Evolutionary conservation across 495 filamentous ascomycete genomes (phyloP), one percentile per base, ranked within the genome.

Genomic region (Daldinia caldariorum): DNA sequence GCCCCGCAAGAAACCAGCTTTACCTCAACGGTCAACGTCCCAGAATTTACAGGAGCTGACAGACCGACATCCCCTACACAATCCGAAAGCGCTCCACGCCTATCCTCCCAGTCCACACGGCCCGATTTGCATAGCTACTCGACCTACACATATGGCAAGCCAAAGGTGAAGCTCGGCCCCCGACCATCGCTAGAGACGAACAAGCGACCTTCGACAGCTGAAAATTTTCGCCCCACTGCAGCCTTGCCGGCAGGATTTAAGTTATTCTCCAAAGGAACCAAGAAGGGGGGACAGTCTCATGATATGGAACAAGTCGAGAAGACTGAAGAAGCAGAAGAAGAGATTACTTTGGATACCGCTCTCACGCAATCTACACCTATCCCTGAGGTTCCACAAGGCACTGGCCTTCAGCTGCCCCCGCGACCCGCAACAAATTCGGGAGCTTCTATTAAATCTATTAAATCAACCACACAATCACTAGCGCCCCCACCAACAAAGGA

Each of bases 81-180:
- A 22, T 81, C 79, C 6, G 78, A 80, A 14, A 57, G 69, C 14
- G 75, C 77, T 29, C 80, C 78, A 43, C 83, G 84, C 43, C 67
- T 83, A 63, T 91, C 89, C 12, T 89, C 90, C 0, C 89, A 92
- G 68, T 90, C 91, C 10, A 80, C 87, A 20, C 83, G 92, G 22
- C 86, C 85, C 9, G 92, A 94, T 49, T 72, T 90, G 16, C 88
- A 91, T 67, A 84, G 80, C 41, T 84, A 83, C 43, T 80, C 85
- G 50, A 82, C 80, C 18, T 86, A 87, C 63, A 78, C 79, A 0
- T 86, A 86, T 68, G 82, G 83, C 26, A 90, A 89, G 61, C 88
- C 86, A 41, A 94, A 93, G 67, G 88, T 95, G 61, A 96, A 93
- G 74, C 85, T 94, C 31, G 94, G 91, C 8, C 94, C 94, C 18